Conservation (phyloP, 768 basidiomycete genomes). For the Gautieria morchelliformis region DNA sequence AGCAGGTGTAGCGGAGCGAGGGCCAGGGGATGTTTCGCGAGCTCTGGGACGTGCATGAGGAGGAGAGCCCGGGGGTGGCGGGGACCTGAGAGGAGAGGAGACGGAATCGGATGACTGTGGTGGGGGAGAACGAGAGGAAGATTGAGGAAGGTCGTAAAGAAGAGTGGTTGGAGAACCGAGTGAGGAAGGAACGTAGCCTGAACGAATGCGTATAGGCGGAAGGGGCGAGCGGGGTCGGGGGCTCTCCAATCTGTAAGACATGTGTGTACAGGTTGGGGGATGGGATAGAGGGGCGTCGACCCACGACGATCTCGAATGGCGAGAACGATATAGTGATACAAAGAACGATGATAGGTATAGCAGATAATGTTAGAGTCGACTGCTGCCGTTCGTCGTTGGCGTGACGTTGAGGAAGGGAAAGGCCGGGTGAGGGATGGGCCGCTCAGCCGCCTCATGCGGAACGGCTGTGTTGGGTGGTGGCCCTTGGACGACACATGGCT, state of each 20-base stretch:
- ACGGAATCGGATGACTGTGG: conserved; percentile 35
- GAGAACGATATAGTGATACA: too few species aligned
- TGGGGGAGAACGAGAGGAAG: conserved; percentile 35
- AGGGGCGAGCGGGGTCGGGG: conserved; percentile 57
- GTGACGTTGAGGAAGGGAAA: neutral
- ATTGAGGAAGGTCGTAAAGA: conserved; percentile 62
- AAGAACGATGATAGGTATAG: neutral
- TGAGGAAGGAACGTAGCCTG: conserved; percentile 30
- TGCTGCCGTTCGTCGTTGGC: neutral
- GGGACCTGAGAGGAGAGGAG: conserved; percentile 33
- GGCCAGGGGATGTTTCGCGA: conserved; percentile 44
- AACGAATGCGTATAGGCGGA: conserved; percentile 42
- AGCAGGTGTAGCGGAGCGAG: conserved; percentile 63
- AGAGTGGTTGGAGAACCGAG: conserved; percentile 48
- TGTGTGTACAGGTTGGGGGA: conserved; percentile 27
- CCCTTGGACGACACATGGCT: neutral
- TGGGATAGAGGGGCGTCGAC: too few species aligned
- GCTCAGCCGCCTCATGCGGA: neutral
- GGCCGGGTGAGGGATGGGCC: neutral
- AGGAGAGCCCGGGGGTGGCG: conserved; percentile 25
- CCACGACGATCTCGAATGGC: too few species aligned
- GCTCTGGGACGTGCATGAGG: conserved; percentile 30
- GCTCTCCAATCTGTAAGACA: conserved; percentile 53
- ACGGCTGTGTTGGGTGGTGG: too few species aligned
- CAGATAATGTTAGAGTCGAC: neutral